Percentiles rank a stretch among this genome's conserved stretches.
These are phyloP conservation scores for Posidonia australis DNA, from an alignment of 106 monocot species.

Conservation along the genomic window DNA sequence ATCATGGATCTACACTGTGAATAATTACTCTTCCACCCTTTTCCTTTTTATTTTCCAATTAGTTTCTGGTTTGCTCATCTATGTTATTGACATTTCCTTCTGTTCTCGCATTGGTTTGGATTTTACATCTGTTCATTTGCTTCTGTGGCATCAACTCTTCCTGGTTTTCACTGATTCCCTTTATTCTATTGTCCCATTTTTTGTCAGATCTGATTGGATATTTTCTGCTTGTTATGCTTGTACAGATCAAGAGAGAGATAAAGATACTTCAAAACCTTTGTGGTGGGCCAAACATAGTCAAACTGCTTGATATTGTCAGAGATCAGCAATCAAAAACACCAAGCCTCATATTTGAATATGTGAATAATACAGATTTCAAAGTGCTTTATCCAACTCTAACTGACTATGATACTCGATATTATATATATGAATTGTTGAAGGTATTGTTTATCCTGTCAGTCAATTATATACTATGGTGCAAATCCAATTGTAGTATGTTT, in stretches of 20 bases:
- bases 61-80: neutral
- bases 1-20: too few species aligned
- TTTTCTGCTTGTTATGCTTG: neutral
- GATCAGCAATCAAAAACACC: slow-evolving; percentile 94
- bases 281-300: slow-evolving; percentile 83
- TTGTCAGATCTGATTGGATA: neutral
- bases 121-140: too few species aligned
- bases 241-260: slow-evolving; percentile 91
- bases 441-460: slow-evolving; percentile 16
- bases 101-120: too few species aligned
- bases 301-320: slow-evolving; percentile 84
- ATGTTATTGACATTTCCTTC: too few species aligned
- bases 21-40: too few species aligned
- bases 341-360: slow-evolving; percentile 84
- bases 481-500: neutral
- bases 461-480: neutral
- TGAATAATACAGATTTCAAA: slow-evolving; percentile 92
- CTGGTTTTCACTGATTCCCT: neutral
- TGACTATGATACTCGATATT: slow-evolving; percentile 76
- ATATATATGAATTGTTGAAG: slow-evolving; percentile 87
- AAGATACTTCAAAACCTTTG: slow-evolving; percentile 94
- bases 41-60: too few species aligned
- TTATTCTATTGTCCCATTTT: neutral
- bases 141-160: neutral
- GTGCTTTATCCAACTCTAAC: slow-evolving; percentile 79